Conservation (phyloP, 352 stramenopile species). For the Globisporangium ultimum region DNA sequence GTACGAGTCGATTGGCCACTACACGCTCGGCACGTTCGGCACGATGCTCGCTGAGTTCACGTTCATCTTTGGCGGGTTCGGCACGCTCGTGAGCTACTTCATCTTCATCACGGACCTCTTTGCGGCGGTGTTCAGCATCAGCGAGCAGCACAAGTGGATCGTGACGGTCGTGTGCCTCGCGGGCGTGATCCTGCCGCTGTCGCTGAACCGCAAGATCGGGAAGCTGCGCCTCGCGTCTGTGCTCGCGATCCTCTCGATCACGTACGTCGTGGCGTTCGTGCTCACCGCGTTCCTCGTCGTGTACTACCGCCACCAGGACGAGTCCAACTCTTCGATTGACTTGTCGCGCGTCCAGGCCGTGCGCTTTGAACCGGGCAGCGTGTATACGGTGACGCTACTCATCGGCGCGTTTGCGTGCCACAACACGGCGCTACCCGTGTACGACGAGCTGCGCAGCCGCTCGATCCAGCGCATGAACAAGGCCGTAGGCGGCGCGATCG, state of each 20-base stretch:
- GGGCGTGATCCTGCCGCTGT: constrained; percentile 56
- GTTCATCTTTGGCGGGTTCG: constrained; percentile 83
- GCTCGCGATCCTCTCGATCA: constrained; percentile 62
- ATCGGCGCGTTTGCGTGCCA: constrained; percentile 74
- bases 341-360: constrained; percentile 39
- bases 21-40: constrained; percentile 60
- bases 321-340: constrained; percentile 11
- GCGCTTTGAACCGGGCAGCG: constrained; percentile 48
- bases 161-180: constrained; percentile 39
- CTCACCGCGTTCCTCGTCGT: constrained; percentile 43
- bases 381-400: constrained; percentile 76
- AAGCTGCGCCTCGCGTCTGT: constrained; percentile 61
- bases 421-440: constrained; percentile 74
- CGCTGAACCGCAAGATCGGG: constrained; percentile 49
- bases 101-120: constrained; percentile 81
- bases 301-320: constrained; percentile 10
- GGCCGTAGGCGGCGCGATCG: constrained; percentile 56
- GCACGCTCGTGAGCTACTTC: constrained; percentile 77
- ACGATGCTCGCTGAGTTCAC: constrained; percentile 72
- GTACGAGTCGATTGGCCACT: constrained; percentile 74
- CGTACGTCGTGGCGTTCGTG: constrained; percentile 67
- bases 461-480: constrained; percentile 59
- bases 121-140: constrained; percentile 36
- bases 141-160: constrained; percentile 41
- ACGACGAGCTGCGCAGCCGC: constrained; percentile 64